These are phyloP conservation scores for Toxoplasma gondii DNA, from an alignment of 169 alveolate genomes.

Conservation along the genomic window DNA sequence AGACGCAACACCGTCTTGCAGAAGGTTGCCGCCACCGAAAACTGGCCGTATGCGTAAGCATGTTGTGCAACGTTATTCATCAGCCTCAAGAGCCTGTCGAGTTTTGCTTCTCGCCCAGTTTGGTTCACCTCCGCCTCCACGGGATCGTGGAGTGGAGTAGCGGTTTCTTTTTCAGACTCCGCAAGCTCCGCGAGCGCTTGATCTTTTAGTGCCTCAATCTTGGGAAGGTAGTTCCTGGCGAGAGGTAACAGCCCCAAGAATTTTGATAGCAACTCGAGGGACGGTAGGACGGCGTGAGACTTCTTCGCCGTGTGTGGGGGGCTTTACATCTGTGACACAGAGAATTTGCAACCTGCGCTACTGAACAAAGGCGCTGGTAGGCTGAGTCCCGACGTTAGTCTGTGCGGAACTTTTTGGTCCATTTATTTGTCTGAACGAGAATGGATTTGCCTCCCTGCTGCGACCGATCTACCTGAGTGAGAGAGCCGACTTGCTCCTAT, in stretches of 20 bases:
- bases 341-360: too few relatives aligned
- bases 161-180: background rate
- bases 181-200: conserved; percentile 14
- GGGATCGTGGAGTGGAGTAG: background rate
- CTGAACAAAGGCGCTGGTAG: too few relatives aligned
- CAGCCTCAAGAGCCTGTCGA: background rate
- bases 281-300: too few relatives aligned
- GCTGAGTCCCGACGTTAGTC: too few relatives aligned
- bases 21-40: background rate
- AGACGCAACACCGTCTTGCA: conserved; percentile 16
- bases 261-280: too few relatives aligned
- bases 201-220: background rate
- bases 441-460: background rate
- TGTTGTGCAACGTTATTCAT: background rate
- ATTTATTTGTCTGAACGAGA: too few relatives aligned
- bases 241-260: background rate
- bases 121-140: background rate
- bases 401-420: too few relatives aligned
- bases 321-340: too few relatives aligned
- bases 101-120: background rate
- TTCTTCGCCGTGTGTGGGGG: too few relatives aligned
- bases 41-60: background rate
- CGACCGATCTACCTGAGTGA: background rate
- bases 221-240: conserved; percentile 1
- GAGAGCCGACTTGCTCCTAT: background rate